Percentiles rank a stretch among this genome's conserved stretches.
These are phyloP conservation scores for Metarhizium humberi DNA, from an alignment of 2,329 filamentous ascomycete species.

Conservation along the genomic window DNA sequence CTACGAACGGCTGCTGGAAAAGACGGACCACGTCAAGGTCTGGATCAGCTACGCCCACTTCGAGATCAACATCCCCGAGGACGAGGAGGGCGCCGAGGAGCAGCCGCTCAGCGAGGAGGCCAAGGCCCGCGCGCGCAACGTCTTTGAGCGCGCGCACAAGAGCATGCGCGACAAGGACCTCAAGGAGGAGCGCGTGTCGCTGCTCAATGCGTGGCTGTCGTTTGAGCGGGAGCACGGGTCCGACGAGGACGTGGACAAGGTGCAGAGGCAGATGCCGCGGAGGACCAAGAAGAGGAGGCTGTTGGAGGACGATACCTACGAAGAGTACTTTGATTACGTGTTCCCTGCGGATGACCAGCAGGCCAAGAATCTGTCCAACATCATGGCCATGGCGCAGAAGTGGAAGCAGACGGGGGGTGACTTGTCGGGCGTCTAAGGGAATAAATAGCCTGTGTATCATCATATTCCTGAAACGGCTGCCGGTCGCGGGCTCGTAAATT, in stretches of 20 bases:
- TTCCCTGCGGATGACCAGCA: constrained; percentile 93
- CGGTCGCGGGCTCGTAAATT: too few relatives aligned
- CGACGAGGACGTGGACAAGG: constrained; percentile 64
- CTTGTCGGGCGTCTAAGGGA: constrained; percentile 17
- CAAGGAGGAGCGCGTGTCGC: constrained; percentile 85
- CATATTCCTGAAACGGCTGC: too few relatives aligned
- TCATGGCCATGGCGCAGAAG: constrained; percentile 75
- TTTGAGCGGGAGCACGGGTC: constrained; percentile 85
- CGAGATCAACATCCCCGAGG: constrained; percentile 81
- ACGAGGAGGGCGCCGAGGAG: constrained; percentile 50
- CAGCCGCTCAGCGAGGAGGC: constrained; percentile 70
- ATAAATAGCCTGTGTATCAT: not conserved
- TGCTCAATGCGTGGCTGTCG: constrained; percentile 85
- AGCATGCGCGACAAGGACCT: constrained; percentile 82
- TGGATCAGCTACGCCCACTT: constrained; percentile 99
- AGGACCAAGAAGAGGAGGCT: constrained; percentile 86
- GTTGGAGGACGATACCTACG: constrained; percentile 81
- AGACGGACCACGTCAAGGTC: constrained; percentile 98
- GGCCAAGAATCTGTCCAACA: constrained; percentile 70
- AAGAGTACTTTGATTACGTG: constrained; percentile 95
- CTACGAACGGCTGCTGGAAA: constrained; percentile 84
- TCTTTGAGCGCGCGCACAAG: constrained; percentile 81
- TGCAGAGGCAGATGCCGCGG: constrained; percentile 89
- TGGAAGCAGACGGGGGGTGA: constrained; percentile 61
- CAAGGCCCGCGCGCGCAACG: constrained; percentile 67